Evolutionary conservation across 164 flowering plant genomes (phyloP).

Genomic region (Berberis vulgaris): DNA sequence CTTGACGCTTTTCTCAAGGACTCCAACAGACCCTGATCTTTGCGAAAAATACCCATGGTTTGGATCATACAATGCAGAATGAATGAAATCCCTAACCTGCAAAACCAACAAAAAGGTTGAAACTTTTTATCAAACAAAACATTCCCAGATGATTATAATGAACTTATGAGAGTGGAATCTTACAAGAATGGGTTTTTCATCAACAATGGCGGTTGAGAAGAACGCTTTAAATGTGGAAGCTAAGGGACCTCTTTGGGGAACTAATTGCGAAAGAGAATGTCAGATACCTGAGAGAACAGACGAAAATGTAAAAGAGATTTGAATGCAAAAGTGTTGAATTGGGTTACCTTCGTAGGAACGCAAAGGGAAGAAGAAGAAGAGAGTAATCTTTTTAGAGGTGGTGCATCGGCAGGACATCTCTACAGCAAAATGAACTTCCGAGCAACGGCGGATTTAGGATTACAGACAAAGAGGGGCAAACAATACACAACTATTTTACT

Average conservation of each 20-base stretch:
- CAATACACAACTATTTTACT: too few species aligned
- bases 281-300: too few species aligned
- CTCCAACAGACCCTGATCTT: conserved; percentile 69
- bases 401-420: too few species aligned
- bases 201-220: conserved; percentile 51
- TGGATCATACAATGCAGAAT: conserved; percentile 69
- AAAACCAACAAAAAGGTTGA: background rate
- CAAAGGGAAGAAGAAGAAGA: too few species aligned
- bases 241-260: background rate
- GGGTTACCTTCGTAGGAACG: too few species aligned
- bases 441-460: too few species aligned
- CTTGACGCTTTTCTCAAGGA: conserved; percentile 64
- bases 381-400: too few species aligned
- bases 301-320: too few species aligned
- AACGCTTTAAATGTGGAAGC: conserved; percentile 19
- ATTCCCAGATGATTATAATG: background rate
- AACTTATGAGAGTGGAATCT: conserved; percentile 9
- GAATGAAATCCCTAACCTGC: conserved; percentile 89
- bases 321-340: too few species aligned
- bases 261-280: too few species aligned
- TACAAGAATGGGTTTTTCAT: conserved; percentile 60
- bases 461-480: too few species aligned
- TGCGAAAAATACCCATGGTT: conserved; percentile 82
- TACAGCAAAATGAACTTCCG: too few species aligned
- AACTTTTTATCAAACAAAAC: background rate